Percentiles rank a stretch among this genome's conserved stretches.
Conservation (phyloP, 192 early-diverging fungal species). For the Phlyctochytrium planicorne region DNA sequence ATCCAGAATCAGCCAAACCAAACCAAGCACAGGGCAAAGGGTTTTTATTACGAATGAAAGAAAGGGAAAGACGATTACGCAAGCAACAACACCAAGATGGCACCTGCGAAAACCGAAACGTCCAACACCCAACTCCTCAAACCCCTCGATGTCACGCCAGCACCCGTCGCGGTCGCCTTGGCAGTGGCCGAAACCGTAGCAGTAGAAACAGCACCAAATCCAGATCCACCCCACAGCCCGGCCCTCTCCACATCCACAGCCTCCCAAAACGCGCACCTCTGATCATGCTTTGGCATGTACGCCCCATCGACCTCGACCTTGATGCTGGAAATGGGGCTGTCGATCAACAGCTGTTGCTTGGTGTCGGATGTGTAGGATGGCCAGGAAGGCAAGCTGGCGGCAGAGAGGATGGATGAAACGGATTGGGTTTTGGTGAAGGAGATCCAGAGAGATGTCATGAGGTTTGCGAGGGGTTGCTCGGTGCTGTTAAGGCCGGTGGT, state of each 20-base stretch:
- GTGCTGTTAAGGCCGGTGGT: background rate
- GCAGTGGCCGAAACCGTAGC: too few relatives aligned
- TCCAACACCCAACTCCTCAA: too few relatives aligned
- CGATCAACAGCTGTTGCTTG: background rate
- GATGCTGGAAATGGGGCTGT: background rate
- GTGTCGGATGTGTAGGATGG: background rate
- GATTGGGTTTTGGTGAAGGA: background rate
- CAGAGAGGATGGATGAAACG: background rate
- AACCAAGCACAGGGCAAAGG: too few relatives aligned
- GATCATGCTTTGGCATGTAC: background rate
- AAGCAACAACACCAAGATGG: too few relatives aligned
- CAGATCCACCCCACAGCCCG: too few relatives aligned
- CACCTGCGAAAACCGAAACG: too few relatives aligned
- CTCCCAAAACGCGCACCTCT: constrained; percentile 2
- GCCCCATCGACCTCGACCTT: background rate
- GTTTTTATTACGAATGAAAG: too few relatives aligned
- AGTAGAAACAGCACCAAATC: too few relatives aligned
- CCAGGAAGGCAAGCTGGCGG: background rate
- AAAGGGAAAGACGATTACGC: too few relatives aligned
- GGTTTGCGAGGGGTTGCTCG: background rate
- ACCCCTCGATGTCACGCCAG: too few relatives aligned
- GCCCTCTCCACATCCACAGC: background rate
- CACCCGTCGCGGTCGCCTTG: too few relatives aligned
- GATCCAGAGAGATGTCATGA: background rate
- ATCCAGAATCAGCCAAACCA: too few relatives aligned